Evolutionary conservation across 2,329 filamentous ascomycete genomes (phyloP).

Genomic region (Mollisia scopiformis): DNA sequence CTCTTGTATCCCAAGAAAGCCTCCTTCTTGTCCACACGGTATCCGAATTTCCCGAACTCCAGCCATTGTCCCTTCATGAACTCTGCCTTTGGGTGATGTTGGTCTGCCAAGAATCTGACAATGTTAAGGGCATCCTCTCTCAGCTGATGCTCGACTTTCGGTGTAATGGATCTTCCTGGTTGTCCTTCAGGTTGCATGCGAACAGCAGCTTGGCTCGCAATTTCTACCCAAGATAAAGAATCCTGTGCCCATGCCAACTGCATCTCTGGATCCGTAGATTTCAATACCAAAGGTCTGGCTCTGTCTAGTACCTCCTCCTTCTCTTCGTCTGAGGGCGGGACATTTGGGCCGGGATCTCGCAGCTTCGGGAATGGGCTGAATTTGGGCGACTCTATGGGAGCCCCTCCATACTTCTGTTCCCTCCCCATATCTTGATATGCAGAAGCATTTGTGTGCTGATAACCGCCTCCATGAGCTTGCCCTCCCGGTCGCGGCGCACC

Average conservation of each 20-base stretch:
- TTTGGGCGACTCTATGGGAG: slow-evolving; percentile 57
- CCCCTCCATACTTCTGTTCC: slow-evolving; percentile 15
- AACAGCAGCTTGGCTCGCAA: slow-evolving; percentile 73
- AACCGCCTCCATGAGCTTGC: slow-evolving; percentile 34
- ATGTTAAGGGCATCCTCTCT: slow-evolving; percentile 90
- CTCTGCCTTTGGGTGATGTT: slow-evolving; percentile 89
- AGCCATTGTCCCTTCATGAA: slow-evolving; percentile 97
- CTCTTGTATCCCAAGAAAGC: slow-evolving; percentile 85
- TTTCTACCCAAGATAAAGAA: slow-evolving; percentile 85
- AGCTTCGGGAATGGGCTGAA: slow-evolving; percentile 94
- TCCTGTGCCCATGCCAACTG: slow-evolving; percentile 97
- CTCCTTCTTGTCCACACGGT: slow-evolving; percentile 90
- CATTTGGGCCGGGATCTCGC: slow-evolving; percentile 76
- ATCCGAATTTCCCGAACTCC: slow-evolving; percentile 95
- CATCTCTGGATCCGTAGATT: slow-evolving; percentile 93
- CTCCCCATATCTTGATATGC: slow-evolving; percentile 37
- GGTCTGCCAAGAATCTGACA: slow-evolving; percentile 84
- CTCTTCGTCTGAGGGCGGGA: slow-evolving; percentile 92
- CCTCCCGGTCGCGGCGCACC: slow-evolving; percentile 17
- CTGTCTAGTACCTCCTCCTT: slow-evolving; percentile 89
- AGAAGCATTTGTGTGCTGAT: slow-evolving; percentile 38
- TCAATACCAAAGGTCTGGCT: slow-evolving; percentile 80
- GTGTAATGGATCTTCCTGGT: slow-evolving; percentile 71
- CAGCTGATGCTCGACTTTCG: slow-evolving; percentile 85
- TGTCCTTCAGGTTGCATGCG: slow-evolving; percentile 41